Evolutionary conservation across 2,329 filamentous ascomycete species (phyloP), one percentile per base, ranked within the genome.

Genomic region (Cladophialophora exuberans): DNA sequence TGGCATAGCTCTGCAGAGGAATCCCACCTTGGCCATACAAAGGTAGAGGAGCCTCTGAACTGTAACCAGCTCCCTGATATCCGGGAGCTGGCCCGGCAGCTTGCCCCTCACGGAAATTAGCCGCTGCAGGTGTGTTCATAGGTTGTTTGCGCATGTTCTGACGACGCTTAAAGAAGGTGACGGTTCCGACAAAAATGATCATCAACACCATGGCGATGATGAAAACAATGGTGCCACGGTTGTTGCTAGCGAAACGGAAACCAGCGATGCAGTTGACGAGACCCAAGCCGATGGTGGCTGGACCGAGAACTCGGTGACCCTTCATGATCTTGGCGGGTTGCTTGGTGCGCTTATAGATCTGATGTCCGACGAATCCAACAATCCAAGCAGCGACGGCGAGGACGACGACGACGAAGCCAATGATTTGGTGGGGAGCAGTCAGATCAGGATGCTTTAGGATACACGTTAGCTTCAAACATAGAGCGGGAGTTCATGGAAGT

Each of bases 181-280:
- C 70, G 39, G 73, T 65, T 47, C 71, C 62, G 20, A 73, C 63
- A 3, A 69, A 46, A 43, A 77, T 66, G 26, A 71, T 67, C 4
- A 80, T 67, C 56, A 76, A 66, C 31, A 78, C 45, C 41, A 79
- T 68, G 43, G 82, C 67, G 26, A 81, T 67, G 26, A 81, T 65
- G 20, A 72, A 76, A 6, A 76, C 72, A n/a, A 83, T 73, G 28
- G 78, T 71, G 62, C 74, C 76, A 59, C 67, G 68, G n/a, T 72
- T 79, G 33, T 57, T 56, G 11, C 78, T 70, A 2, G 83, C 82
- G 48, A 85, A 79, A 0, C 75, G 73, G 65, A 85, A 84, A 20
- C 84, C 84, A 4, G 84, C 68, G 59, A 84, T 83, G 18, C 75
- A 80, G 59, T 86, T 85, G 51, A 79, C 63, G 13, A 82, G 70